Evolutionary conservation across 768 basidiomycete genomes (phyloP).

Genomic region (Boletus subcaerulescens): DNA sequence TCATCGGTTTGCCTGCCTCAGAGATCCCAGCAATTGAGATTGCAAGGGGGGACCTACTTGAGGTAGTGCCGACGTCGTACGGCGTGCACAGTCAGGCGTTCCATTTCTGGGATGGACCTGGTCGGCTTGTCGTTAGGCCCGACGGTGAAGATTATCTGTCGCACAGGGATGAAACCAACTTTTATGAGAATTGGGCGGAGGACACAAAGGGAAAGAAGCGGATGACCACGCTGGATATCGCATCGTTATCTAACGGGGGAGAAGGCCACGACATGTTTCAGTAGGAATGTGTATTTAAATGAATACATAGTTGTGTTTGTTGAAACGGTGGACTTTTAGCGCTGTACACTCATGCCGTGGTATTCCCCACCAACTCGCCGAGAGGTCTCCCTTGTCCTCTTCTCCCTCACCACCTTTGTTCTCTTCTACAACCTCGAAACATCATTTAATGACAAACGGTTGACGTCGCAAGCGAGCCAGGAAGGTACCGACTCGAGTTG

Average conservation of each 20-base stretch:
- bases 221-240: constrained; percentile 32
- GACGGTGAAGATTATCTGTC: constrained; percentile 34
- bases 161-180: constrained; percentile 66
- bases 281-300: neutral
- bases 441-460: constrained; percentile 47
- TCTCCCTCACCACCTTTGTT: constrained; percentile 62
- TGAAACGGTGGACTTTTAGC: too few relatives aligned
- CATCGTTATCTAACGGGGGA: constrained; percentile 17
- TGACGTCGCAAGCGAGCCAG: constrained; percentile 17
- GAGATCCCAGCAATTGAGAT: constrained; percentile 98
- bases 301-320: neutral
- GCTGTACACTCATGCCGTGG: constrained; percentile 50
- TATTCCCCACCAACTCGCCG: constrained; percentile 65
- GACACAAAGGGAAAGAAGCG: constrained; percentile 62
- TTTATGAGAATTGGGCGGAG: constrained; percentile 88
- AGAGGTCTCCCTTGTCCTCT: constrained; percentile 67
- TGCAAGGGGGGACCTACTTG: constrained; percentile 93
- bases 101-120: constrained; percentile 91
- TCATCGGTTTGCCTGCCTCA: constrained; percentile 89
- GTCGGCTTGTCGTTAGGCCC: constrained; percentile 44
- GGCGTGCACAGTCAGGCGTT: constrained; percentile 89
- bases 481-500: constrained; percentile 27
- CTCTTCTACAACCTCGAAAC: constrained; percentile 73
- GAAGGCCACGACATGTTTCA: constrained; percentile 10
- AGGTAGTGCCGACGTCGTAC: constrained; percentile 85